Evolutionary conservation across 805 yeast genomes (phyloP).

Genomic region (Zygosaccharomyces lentus): DNA sequence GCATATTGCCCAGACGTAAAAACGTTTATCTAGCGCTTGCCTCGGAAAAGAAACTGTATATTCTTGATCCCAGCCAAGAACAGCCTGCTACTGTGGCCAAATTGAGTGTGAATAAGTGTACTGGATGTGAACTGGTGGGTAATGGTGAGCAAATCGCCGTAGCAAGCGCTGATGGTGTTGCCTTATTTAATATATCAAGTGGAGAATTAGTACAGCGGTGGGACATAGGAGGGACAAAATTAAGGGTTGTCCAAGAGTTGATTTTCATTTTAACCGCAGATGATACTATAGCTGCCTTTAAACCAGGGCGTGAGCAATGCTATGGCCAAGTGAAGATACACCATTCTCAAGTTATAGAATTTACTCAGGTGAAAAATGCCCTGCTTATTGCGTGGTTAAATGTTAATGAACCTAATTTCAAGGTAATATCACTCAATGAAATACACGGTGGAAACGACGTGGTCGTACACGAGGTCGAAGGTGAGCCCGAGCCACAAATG

Average conservation of each 20-base stretch:
- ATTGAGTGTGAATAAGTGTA: slow-evolving; percentile 20
- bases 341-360: slow-evolving; percentile 29
- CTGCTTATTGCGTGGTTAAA: slow-evolving; percentile 37
- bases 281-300: slow-evolving; percentile 26
- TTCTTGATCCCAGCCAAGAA: slow-evolving; percentile 55
- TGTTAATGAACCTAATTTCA: slow-evolving; percentile 40
- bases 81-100: slow-evolving; percentile 29
- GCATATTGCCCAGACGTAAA: slow-evolving; percentile 16
- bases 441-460: slow-evolving; percentile 24
- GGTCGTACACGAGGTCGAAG: slow-evolving; percentile 30
- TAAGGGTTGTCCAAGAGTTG: slow-evolving; percentile 19
- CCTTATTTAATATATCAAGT: slow-evolving; percentile 19
- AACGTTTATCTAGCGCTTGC: slow-evolving; percentile 30
- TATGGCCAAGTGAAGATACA: slow-evolving; percentile 31
- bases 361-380: slow-evolving; percentile 15
- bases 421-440: slow-evolving; percentile 23
- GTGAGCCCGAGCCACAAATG: slow-evolving; percentile 22
- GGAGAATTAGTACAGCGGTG: slow-evolving; percentile 20
- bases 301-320: slow-evolving; percentile 34
- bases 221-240: slow-evolving; percentile 20
- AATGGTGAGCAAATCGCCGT: slow-evolving; percentile 25
- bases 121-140: slow-evolving; percentile 15
- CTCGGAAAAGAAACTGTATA: slow-evolving; percentile 45
- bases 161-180: slow-evolving; percentile 18
- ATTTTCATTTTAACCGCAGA: slow-evolving; percentile 23